phyloP scores from a whole-genome alignment of 768 basidiomycete genomes.

The Tulasnella calospora region DNA sequence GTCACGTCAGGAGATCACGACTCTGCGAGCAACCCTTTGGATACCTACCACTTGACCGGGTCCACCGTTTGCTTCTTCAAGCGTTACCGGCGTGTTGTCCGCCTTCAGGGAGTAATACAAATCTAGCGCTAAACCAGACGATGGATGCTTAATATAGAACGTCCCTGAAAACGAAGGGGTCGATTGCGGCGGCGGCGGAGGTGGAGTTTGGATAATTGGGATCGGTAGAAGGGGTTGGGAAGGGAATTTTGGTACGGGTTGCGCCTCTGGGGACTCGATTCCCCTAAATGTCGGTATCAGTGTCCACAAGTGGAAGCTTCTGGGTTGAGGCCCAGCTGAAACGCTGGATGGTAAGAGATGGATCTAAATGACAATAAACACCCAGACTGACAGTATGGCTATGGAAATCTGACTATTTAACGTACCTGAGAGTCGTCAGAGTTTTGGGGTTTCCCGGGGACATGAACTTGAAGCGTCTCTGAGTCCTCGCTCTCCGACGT shows the following conservation, averaged over 20 bases:
- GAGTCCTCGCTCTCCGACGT: neutral
- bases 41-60: neutral
- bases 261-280: neutral
- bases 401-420: neutral
- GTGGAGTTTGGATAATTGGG: neutral
- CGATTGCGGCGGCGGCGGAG: neutral
- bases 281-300: neutral
- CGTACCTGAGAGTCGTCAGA: neutral
- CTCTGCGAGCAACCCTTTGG: too few species aligned
- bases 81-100: neutral
- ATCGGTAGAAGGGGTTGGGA: neutral
- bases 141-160: neutral
- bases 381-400: neutral
- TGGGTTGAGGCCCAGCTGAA: neutral
- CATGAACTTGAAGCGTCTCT: neutral
- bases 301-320: neutral
- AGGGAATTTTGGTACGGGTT: neutral
- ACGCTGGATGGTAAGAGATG: neutral
- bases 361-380: neutral
- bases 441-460: neutral
- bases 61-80: neutral
- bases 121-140: neutral
- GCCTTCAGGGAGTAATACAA: neutral
- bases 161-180: neutral
- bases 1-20: neutral